Base-by-base conservation (phyloP, 805 yeast genomes). In the Kazachstania taianensis region DNA sequence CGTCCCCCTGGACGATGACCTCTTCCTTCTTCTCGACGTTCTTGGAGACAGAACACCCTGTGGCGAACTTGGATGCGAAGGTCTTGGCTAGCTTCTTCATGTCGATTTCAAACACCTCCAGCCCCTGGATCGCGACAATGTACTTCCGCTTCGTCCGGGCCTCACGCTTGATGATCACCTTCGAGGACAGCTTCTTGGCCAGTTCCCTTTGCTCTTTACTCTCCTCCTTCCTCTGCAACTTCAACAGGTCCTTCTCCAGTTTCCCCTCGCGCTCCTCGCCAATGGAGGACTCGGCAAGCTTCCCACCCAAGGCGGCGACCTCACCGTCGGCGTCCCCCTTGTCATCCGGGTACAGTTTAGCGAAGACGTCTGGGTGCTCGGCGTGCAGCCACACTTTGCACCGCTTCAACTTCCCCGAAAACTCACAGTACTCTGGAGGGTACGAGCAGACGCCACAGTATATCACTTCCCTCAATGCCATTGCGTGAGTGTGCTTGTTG, bases 391-490 rank as follows among this genome's bases (percentile, higher is more conserved):
- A 85, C 16, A 70, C 75, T 49, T 81, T 84, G 63, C 97, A 87
- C 53, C 83, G 75, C 53, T 78, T 79, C 59, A 82, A 69, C 19
- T 77, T 63, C 31, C 81, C 82, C 9, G 94, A 92, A 54, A 87
- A 87, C 55, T 89, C 96, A 63, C 97, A 87, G 62, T 78, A 87
- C 40, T 77, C 95, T 4, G 84, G 84, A n/a, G 95, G 94, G 53
- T 72, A 78, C 1, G 84, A 62, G 55, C 95, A 84, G 10, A 83
- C 72, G 5, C 75, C 85, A 56, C 95, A 84, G 62, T 84, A 84
- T 12, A 70, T 51, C 15, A 78, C 72, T 17, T 56, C 51, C 44
- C 54, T 63, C 23, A 69, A 57, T 8, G 4, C 33, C n/a, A n/a
- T n/a, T n/a, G n/a, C n/a, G n/a, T n/a, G n/a, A n/a, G n/a, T n/a